Evolutionary conservation across 768 basidiomycete species (phyloP), one percentile per base, ranked within the genome.

Genomic region (Russula brevipes): DNA sequence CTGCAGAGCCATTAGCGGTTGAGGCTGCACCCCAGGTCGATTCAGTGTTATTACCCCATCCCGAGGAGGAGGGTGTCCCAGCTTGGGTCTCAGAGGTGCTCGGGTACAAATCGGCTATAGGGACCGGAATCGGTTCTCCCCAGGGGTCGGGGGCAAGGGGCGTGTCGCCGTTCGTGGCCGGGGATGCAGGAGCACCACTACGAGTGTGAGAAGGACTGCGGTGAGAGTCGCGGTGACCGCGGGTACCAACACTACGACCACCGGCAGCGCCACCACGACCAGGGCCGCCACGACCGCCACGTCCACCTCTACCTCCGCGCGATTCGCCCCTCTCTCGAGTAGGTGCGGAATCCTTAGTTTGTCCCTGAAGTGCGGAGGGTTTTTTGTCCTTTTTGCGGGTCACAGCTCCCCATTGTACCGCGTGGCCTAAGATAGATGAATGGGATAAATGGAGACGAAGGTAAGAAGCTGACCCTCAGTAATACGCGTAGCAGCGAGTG

Each of bases 331-430:
- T 70, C 57, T 73, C 75, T 63, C 82, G 73, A 55, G 70, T 63
- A 55, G 82, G 70, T 64, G 77, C 72, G 2, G 82, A 74, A 31
- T 87, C 82, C 74, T 85, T 88, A 54, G 85, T 72, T 49, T 70
- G 66, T 45, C 76, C 55, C 46, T 81, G 79, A 36, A 78, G 54
- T 12, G 80, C 69, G 35, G 76, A 64, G 0, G 66, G 49, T 76
- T 90, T 92, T 80, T 92, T 91, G 74, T 93, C 89, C 79, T 91
- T 94, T 83, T 91, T 93, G 74, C 84, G 87, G 66, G 84, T 84
- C 61, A 91, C 91, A 59, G 89, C 84, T 56, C 83, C 90, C 91
- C 91, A 94, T 70, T 87, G 88, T 72, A 86, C 84, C 52, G 81
- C 87, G 67, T 80, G 79, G 70, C 91, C 91, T 93, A 72, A 56